Evolutionary conservation across 148 eudicot species (phyloP).

Genomic region (Linanthus parryae): DNA sequence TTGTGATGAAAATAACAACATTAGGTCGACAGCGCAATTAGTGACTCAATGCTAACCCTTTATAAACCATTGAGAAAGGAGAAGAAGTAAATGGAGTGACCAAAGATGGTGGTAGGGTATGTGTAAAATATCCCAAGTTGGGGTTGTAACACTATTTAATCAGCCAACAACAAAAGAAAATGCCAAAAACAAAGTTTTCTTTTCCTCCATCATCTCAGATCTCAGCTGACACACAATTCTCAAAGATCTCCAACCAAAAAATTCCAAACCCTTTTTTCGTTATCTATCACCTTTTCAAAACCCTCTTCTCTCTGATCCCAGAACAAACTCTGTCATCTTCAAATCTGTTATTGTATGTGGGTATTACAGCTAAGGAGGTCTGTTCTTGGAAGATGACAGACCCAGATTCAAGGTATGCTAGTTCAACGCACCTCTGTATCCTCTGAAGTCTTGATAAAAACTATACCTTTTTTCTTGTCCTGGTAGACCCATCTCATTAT

Average conservation of each 20-base stretch:
- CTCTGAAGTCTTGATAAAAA: slow-evolving; percentile 35
- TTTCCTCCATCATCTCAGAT: slow-evolving; percentile 20
- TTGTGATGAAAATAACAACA: too few relatives aligned
- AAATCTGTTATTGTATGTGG: too few relatives aligned
- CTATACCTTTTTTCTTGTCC: slow-evolving; percentile 40
- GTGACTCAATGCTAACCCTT: too few relatives aligned
- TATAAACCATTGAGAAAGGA: too few relatives aligned
- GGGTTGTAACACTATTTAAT: too few relatives aligned
- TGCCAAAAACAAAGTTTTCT: too few relatives aligned
- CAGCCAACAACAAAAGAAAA: too few relatives aligned
- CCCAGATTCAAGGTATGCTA: slow-evolving; percentile 64
- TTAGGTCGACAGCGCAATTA: too few relatives aligned
- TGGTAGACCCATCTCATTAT: slow-evolving; percentile 14
- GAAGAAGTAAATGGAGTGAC: too few relatives aligned
- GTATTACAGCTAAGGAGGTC: slow-evolving; percentile 75
- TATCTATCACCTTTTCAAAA: too few relatives aligned
- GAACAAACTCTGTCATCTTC: slow-evolving; percentile 55
- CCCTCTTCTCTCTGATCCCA: slow-evolving; percentile 32
- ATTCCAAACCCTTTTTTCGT: slow-evolving; percentile 29
- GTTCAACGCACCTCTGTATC: slow-evolving; percentile 35
- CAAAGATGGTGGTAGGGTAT: too few relatives aligned
- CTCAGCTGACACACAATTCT: slow-evolving; percentile 36
- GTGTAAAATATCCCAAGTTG: too few relatives aligned
- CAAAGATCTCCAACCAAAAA: slow-evolving; percentile 31
- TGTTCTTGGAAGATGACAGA: slow-evolving; percentile 31